Evolutionary conservation across 169 alveolate species (phyloP), one percentile per base, ranked within the genome.

Genomic region (Plasmodium fragile): DNA sequence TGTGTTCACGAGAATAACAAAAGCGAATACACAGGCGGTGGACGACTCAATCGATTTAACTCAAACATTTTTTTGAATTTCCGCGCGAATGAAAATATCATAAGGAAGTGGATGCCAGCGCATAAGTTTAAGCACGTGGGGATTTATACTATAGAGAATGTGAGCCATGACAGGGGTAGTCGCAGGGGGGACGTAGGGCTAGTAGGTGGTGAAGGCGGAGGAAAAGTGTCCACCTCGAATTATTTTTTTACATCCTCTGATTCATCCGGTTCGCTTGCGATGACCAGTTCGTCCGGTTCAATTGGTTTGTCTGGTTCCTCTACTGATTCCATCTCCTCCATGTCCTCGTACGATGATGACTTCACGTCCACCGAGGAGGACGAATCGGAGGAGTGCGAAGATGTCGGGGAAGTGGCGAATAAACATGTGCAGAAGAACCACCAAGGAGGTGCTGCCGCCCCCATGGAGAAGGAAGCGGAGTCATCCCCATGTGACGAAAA

Each of bases 41-140:
- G 59, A 18, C 28, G 45, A 25, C 25, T 91, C 6, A 81, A 70
- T n/a, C 70, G 77, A 28, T 72, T 30, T 81, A 71, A 69, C 39
- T 70, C 94, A n/a, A 81, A 80, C n/a, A 70, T 91, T 22, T 91
- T 91, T 34, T 34, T 91, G 8, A 79, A 91, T 55, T 91, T 81
- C 25, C 77, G 52, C 18, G 70, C 94, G 2, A 91, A 81, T 32
- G 77, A 80, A 45, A 91, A 79, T 91, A 81, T 91, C 39, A 91
- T 91, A 70, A 45, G 94, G 77, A 91, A 91, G 18, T 91, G 94
- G 94, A 25, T 81, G 8, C 94, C 94, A 28, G 92, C 59, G 8
- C 92, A 59, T 70, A 91, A 91, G 75, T 91, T 80, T 55, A 91
- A 91, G 81, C 94, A 91, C 73, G 84, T 91, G 13, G 94, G 94